Conservation (phyloP, 495 filamentous ascomycete species). For the Penicillium coffeae region DNA sequence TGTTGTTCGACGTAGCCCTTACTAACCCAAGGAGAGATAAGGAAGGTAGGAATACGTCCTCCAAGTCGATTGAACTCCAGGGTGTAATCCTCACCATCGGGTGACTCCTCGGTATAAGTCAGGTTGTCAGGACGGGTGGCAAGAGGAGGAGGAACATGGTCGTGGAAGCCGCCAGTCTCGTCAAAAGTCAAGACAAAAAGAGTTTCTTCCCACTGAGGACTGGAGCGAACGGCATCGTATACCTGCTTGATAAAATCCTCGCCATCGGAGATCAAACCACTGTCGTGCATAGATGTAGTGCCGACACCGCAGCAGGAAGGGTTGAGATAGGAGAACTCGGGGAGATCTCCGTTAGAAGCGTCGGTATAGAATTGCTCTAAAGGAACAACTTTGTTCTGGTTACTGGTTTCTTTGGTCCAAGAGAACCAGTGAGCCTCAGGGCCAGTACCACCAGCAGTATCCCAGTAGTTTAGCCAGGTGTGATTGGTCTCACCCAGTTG, state of each 20-base stretch:
- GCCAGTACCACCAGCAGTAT: constrained; percentile 28
- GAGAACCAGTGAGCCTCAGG: constrained; percentile 36
- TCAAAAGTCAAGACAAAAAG: constrained; percentile 51
- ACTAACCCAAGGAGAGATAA: constrained; percentile 47
- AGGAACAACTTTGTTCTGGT: constrained; percentile 28
- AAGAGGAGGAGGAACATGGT: constrained; percentile 46
- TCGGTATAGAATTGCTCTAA: constrained; percentile 36
- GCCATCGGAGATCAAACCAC: constrained; percentile 42
- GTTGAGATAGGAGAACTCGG: constrained; percentile 48
- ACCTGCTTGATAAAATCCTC: constrained; percentile 48
- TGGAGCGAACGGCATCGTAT: constrained; percentile 45
- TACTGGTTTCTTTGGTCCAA: constrained; percentile 37
- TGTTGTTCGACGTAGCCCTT: constrained; percentile 44
- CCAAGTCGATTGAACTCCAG: constrained; percentile 48
- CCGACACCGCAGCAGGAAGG: constrained; percentile 46
- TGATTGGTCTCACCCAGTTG: constrained; percentile 37
- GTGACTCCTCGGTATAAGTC: constrained; percentile 42
- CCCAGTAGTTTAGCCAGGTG: constrained; percentile 48
- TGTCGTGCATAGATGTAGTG: constrained; percentile 48
- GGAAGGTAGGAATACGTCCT: constrained; percentile 46
- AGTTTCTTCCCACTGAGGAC: constrained; percentile 45
- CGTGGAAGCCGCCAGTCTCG: constrained; percentile 49
- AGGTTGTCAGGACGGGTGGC: constrained; percentile 36
- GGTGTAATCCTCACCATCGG: constrained; percentile 40
- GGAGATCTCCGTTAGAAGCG: constrained; percentile 32